Evolutionary conservation across 148 eudicot genomes (phyloP), one percentile per base, ranked within the genome.

Genomic region (Beta vulgaris): DNA sequence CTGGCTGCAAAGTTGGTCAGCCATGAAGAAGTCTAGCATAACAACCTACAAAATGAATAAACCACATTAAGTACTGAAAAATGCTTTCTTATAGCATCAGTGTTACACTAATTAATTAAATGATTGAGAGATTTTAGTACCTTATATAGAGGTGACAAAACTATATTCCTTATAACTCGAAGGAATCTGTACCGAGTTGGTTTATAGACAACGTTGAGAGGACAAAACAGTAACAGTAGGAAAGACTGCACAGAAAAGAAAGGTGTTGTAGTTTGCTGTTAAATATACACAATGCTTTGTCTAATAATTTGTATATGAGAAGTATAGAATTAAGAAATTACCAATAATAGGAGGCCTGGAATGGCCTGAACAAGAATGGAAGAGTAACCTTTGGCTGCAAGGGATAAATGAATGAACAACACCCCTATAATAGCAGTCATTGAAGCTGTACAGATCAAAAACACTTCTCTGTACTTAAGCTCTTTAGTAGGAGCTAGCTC

Each of bases 1-100:
- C 91, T 96, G 99, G 79, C 99, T 96, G 76, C 98, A 92, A 62
- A 96, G 90, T 77, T 96, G 99, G 86, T 96, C 99, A 79, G 99
- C 99, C 98, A 96, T 96, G 92, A 96, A 96, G 77, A 96, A 96
- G 78, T 96, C 99, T 63, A 96, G 80, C 99, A 96, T 96, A 31
- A 84, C 89, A 76, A 96, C 99, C 94, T 90, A 77, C 26, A 69
- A 42, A n/a, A 62, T 14, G 21, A 78, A 74, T 68, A 51, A 2
- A 19, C 73, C 28, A 57, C 59, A 44, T 16, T 53, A 55, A 35
- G 42, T 5, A 19, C 29, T 9, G 3, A 40, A 23, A 63, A n/a
- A 1, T 43, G 49, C 6, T 40, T 10, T 4, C 3, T 14, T 26
- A 42, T 26, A 35, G 19, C 28, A 10, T 16, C 19, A 64, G 37